A percentile compares a stretch with the other conserved stretches of the same genome.
Evolutionary conservation across 2,329 filamentous ascomycete genomes (phyloP).

Genomic region (Aspergillus sp.): DNA sequence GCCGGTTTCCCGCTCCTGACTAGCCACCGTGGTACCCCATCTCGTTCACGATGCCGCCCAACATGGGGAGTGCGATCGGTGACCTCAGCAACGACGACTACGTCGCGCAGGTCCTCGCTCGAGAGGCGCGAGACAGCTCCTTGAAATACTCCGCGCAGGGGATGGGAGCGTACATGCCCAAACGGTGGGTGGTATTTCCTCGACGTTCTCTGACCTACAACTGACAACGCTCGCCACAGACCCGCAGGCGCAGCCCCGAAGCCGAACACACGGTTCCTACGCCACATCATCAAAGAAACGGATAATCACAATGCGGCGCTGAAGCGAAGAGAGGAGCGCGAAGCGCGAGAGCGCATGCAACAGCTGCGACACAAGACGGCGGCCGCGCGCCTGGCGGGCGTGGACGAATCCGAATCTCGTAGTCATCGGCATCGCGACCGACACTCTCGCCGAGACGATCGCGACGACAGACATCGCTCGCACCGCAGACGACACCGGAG

Average conservation of each 20-base stretch:
- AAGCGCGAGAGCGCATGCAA: conserved; percentile 70
- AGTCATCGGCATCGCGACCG: conserved; percentile 8
- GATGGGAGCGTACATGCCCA: conserved; percentile 63
- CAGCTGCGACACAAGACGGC: conserved; percentile 49
- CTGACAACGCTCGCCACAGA: conserved; percentile 40
- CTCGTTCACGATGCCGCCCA: conserved; percentile 25
- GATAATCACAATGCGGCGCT: conserved; percentile 86
- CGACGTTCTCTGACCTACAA: not conserved
- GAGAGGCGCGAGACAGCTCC: conserved; percentile 74
- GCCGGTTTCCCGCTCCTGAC: not conserved
- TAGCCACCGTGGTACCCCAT: not conserved
- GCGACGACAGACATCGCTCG: conserved; percentile 24
- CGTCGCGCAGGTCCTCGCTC: conserved; percentile 73
- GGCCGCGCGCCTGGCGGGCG: conserved; percentile 16
- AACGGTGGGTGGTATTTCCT: conserved; percentile 44
- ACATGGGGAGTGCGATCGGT: conserved; percentile 36
- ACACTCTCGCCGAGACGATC: conserved; percentile 10
- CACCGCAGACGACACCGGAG: conserved; percentile 28
- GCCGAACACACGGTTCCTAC: conserved; percentile 87
- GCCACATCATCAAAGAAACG: conserved; percentile 83
- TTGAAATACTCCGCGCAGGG: conserved; percentile 74
- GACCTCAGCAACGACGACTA: conserved; percentile 55
- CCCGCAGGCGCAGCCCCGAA: conserved; percentile 69
- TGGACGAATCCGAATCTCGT: conserved; percentile 29
- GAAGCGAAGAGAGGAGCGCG: conserved; percentile 77